Conservation (phyloP, 441 rosid species). For the Omphalea diandra region DNA sequence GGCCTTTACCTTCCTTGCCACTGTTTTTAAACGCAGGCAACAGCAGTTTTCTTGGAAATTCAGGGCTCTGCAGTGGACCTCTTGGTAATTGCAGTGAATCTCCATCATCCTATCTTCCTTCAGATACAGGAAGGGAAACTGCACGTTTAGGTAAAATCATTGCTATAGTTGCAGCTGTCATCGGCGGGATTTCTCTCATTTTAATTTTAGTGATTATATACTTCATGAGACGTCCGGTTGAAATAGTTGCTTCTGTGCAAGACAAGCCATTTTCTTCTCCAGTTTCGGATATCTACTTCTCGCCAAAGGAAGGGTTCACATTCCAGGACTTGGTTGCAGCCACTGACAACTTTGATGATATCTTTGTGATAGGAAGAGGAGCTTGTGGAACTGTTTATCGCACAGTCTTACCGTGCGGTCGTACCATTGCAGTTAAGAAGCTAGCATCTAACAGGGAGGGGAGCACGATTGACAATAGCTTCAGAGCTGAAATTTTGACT, state of each 20-base stretch:
- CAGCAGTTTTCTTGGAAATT: constrained; percentile 60
- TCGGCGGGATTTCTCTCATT: constrained; percentile 75
- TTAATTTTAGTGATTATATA: constrained; percentile 56
- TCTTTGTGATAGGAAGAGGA: constrained; percentile 75
- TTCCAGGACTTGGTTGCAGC: constrained; percentile 75
- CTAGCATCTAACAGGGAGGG: constrained; percentile 79
- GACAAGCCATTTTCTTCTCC: constrained; percentile 39
- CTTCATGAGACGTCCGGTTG: constrained; percentile 55
- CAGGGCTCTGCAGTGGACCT: constrained; percentile 78
- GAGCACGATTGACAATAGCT: constrained; percentile 68
- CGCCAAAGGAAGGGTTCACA: constrained; percentile 79
- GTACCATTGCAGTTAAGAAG: constrained; percentile 75
- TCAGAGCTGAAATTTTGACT: constrained; percentile 79
- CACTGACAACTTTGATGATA: constrained; percentile 68
- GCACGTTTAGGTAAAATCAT: constrained; percentile 51
- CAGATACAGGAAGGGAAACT: constrained; percentile 19
- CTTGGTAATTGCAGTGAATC: constrained; percentile 46
- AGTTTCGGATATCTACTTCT: constrained; percentile 65
- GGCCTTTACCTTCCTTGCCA: constrained; percentile 59
- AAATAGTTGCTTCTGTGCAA: constrained; percentile 46
- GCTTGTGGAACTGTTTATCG: constrained; percentile 92
- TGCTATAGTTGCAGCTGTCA: constrained; percentile 57
- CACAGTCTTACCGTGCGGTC: constrained; percentile 63
- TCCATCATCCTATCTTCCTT: constrained; percentile 38
- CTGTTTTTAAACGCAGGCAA: constrained; percentile 50